Percentiles rank a stretch among this genome's conserved stretches.
phyloP scores from a whole-genome alignment of 306 rosid species.

The Leucaena leucocephala region DNA sequence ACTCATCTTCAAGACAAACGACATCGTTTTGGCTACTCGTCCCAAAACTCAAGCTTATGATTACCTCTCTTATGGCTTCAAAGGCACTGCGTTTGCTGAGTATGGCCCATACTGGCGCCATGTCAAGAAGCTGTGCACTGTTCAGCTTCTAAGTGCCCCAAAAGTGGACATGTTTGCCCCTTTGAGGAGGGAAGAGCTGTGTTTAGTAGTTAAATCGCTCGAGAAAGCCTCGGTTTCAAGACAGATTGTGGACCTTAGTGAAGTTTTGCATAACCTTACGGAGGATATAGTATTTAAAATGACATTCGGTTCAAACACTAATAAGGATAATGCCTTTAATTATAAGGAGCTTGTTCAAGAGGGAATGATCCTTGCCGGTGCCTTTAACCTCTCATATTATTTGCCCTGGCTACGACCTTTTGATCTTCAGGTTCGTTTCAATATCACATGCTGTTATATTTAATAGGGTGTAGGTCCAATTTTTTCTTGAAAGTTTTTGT shows the following conservation, averaged over 20 bases:
- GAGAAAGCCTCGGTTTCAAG: not conserved
- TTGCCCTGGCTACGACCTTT: slow-evolving; percentile 22
- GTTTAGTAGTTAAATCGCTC: not conserved
- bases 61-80: slow-evolving; percentile 8
- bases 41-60: slow-evolving; percentile 8
- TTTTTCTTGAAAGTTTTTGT: too few relatives aligned
- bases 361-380: not conserved
- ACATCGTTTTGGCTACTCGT: slow-evolving; percentile 16
- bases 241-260: slow-evolving; percentile 29
- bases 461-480: too few relatives aligned
- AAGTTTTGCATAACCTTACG: not conserved
- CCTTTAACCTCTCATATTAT: slow-evolving; percentile 36
- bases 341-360: slow-evolving; percentile 29
- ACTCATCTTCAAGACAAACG: slow-evolving; percentile 46
- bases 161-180: slow-evolving; percentile 19
- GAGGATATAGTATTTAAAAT: slow-evolving; percentile 1
- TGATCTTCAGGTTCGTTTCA: slow-evolving; percentile 35
- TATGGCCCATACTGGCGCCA: slow-evolving; percentile 41
- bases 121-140: slow-evolving; percentile 31
- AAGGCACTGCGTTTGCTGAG: slow-evolving; percentile 25
- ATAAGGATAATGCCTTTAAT: slow-evolving; percentile 5
- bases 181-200: slow-evolving; percentile 9
- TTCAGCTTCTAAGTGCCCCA: slow-evolving; percentile 22
- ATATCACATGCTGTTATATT: not conserved
- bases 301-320: not conserved